Evolutionary conservation across 305 asterid species (phyloP).

Genomic region (Fraxinus ornus): DNA sequence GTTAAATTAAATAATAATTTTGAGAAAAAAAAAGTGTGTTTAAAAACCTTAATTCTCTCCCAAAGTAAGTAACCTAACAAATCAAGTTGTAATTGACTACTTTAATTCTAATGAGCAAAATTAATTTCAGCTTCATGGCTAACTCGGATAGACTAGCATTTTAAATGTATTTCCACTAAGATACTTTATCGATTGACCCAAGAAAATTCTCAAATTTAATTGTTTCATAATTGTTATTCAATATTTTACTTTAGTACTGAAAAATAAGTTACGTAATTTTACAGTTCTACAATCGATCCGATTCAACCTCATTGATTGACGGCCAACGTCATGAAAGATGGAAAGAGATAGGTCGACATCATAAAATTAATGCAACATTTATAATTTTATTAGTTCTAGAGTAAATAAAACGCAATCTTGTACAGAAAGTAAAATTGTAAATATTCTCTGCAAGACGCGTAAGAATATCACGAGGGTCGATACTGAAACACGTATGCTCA

Average conservation of each 20-base stretch:
- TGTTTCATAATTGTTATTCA: not conserved
- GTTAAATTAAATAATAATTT: conserved; percentile 5
- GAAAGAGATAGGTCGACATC: not conserved
- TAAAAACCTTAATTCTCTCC: not conserved
- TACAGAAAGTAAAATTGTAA: not conserved
- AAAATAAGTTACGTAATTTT: not conserved
- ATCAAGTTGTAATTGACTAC: conserved; percentile 6
- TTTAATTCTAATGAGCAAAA: conserved; percentile 1
- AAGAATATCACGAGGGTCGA: not conserved
- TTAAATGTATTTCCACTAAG: not conserved
- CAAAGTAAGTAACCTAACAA: conserved; percentile 13
- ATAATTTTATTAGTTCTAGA: not conserved
- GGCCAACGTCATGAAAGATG: not conserved
- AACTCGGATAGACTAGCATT: conserved; percentile 30
- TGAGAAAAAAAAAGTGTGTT: not conserved
- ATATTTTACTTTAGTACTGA: not conserved
- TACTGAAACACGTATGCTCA: not conserved
- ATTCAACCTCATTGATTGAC: not conserved
- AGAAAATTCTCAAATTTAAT: not conserved
- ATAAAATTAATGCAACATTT: not conserved
- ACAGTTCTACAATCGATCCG: not conserved
- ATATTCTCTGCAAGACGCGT: not conserved
- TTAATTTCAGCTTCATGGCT: conserved; percentile 27
- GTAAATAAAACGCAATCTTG: not conserved
- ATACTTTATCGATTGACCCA: not conserved